Conservation (phyloP, 1,139 yeast genomes). For the Debaryomyces sp. region DNA sequence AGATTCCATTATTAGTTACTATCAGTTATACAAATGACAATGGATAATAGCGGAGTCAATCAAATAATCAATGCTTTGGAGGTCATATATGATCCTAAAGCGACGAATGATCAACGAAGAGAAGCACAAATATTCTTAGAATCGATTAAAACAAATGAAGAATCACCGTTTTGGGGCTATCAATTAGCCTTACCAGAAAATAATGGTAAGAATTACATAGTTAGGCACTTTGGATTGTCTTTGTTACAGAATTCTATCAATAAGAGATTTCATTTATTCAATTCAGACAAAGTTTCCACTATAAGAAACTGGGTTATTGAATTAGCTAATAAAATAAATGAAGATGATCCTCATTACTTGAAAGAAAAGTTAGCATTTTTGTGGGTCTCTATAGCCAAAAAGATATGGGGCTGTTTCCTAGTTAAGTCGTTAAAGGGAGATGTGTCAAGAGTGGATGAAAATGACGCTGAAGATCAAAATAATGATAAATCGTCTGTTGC, state of each 20-base stretch:
- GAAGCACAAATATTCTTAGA: slow-evolving; percentile 78
- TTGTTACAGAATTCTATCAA: slow-evolving; percentile 74
- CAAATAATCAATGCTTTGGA: slow-evolving; percentile 79
- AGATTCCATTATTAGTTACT: background rate
- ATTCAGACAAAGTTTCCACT: slow-evolving; percentile 66
- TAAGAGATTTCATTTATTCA: slow-evolving; percentile 54
- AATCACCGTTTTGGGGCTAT: slow-evolving; percentile 93
- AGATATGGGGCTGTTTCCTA: slow-evolving; percentile 78
- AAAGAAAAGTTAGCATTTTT: slow-evolving; percentile 87
- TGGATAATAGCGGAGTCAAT: slow-evolving; percentile 67
- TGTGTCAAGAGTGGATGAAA: background rate
- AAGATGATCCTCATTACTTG: slow-evolving; percentile 83
- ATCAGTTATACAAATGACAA: slow-evolving; percentile 28
- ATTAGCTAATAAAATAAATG: slow-evolving; percentile 59
- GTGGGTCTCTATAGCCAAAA: slow-evolving; percentile 93
- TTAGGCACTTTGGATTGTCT: slow-evolving; percentile 89
- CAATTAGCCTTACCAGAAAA: slow-evolving; percentile 71
- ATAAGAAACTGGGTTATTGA: slow-evolving; percentile 85
- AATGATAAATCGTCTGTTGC: slow-evolving; percentile 15
- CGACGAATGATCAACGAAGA: slow-evolving; percentile 64
- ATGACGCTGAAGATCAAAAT: background rate
- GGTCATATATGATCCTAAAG: slow-evolving; percentile 72
- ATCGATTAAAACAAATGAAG: slow-evolving; percentile 71
- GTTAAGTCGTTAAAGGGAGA: slow-evolving; percentile 24
- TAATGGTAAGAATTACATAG: slow-evolving; percentile 64